Base-by-base conservation (phyloP, 441 rosid species). In the Corymbia citriodora region DNA sequence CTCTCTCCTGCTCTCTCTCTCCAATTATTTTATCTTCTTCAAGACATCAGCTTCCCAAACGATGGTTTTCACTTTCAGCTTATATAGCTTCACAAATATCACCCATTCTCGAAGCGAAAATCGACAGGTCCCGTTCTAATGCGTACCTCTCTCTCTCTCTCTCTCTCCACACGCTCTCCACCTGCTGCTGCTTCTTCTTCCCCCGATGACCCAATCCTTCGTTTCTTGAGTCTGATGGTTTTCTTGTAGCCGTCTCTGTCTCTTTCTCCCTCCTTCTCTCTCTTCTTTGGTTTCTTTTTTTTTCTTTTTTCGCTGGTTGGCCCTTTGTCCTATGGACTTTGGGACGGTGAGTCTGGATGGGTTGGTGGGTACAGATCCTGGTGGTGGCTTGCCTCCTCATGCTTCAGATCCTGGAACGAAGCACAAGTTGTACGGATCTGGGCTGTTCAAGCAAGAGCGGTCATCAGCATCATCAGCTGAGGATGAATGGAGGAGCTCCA, bases 401-500 rank as follows among this genome's bases (percentile, higher is more conserved):
- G 91, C 91, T 92, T 93, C 95, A 85, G 95, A 94, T 95, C 93
- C 94, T 92, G 94, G 92, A 83, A 88, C 93, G 72, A 95, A 93
- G 90, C 93, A 91, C 57, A 94, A 92, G 91, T 90, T 91, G 94
- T 94, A 93, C 93, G 95, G 95, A 94, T 95, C 96, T 89, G 97
- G 96, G 90, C 93, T 93, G 40, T 93, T 94, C 92, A 96, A 92
- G 94, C 97, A 94, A 91, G 96, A 93, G 68, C 93, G 96, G 92
- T 92, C 95, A 55, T 89, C 92, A 93, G 92, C 88, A 16, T 19
- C 91, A 45, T 90, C 94, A 70, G 94, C 90, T 90, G 97, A 94
- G 53, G 96, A 94, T 89, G 96, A 94, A 86, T 94, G 96, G 96
- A 94, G 96, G 57, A 90, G 92, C 90, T 93, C 95, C 9, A 96